Conservation (phyloP, 768 basidiomycete species). For the Gloeostereum incarnatum region DNA sequence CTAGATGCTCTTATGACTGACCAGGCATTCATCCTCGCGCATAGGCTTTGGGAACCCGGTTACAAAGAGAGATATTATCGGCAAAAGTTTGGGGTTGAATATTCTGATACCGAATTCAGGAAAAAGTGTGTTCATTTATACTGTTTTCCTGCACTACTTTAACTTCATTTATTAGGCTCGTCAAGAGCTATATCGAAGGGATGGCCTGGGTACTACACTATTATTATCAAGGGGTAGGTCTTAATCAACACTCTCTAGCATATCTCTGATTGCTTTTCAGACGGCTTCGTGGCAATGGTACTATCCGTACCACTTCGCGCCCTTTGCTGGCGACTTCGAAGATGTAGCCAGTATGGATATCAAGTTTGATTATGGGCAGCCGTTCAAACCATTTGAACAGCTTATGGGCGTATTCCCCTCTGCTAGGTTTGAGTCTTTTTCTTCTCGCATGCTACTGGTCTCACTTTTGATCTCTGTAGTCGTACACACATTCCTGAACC, state of each 20-base stretch:
- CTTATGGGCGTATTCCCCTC: constrained; percentile 98
- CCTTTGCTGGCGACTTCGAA: constrained; percentile 92
- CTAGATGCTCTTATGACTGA: neutral
- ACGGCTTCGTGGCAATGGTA: constrained; percentile 98
- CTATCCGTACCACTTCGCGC: constrained; percentile 97
- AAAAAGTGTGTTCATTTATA: constrained; percentile 49
- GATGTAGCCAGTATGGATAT: constrained; percentile 74
- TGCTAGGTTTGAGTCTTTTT: constrained; percentile 48
- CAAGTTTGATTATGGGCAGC: constrained; percentile 68
- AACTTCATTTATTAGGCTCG: constrained; percentile 41
- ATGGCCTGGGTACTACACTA: constrained; percentile 94
- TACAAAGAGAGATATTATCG: constrained; percentile 93
- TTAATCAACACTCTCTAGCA: constrained; percentile 1
- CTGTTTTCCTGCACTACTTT: neutral
- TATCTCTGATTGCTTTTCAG: constrained; percentile 23
- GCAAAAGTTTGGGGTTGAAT: constrained; percentile 80
- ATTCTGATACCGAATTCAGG: constrained; percentile 62
- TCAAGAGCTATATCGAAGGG: constrained; percentile 85
- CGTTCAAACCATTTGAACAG: constrained; percentile 97
- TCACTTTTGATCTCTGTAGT: constrained; percentile 27
- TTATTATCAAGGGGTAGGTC: constrained; percentile 92
- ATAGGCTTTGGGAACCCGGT: constrained; percentile 90
- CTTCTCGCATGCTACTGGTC: constrained; percentile 6
- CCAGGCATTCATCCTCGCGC: constrained; percentile 8
- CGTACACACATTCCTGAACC: constrained; percentile 79